Conservation (phyloP, 1,284 basidiomycete species). For the Ganoderma resinaceum region DNA sequence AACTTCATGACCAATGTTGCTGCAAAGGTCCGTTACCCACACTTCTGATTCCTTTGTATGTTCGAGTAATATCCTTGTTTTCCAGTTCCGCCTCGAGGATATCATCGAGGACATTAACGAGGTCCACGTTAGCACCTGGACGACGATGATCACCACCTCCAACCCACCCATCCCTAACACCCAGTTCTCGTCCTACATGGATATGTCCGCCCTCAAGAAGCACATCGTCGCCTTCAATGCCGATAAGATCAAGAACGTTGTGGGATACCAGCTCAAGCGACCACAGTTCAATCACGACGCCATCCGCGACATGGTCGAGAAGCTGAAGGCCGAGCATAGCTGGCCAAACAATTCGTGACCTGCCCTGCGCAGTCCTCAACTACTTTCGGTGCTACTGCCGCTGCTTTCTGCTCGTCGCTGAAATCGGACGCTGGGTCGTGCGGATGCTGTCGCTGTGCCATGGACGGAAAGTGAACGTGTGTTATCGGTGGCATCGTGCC, state of each 20-base stretch:
- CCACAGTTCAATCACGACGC: slow-evolving; percentile 72
- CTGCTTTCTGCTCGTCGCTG: background rate
- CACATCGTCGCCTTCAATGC: slow-evolving; percentile 72
- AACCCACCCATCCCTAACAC: slow-evolving; percentile 80
- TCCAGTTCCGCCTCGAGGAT: slow-evolving; percentile 66
- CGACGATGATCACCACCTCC: slow-evolving; percentile 79
- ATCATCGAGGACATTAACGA: slow-evolving; percentile 89
- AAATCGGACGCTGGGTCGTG: slow-evolving; percentile 2
- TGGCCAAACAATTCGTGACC: slow-evolving; percentile 62
- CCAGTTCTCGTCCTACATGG: slow-evolving; percentile 85
- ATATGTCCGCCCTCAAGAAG: slow-evolving; percentile 74
- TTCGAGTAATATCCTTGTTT: slow-evolving; percentile 3
- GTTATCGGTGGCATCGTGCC: background rate
- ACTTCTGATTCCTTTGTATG: background rate
- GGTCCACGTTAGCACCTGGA: slow-evolving; percentile 86
- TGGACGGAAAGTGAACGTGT: slow-evolving; percentile 5
- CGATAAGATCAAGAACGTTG: slow-evolving; percentile 73
- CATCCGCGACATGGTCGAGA: slow-evolving; percentile 77
- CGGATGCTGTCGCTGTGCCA: background rate
- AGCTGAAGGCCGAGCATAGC: slow-evolving; percentile 77
- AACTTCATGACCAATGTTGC: slow-evolving; percentile 74
- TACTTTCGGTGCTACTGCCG: background rate
- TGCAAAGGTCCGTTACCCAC: slow-evolving; percentile 58
- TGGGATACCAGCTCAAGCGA: slow-evolving; percentile 73
- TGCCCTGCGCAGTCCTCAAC: slow-evolving; percentile 8